These are phyloP conservation scores for Serendipita sp. DNA, from an alignment of 768 basidiomycete genomes.

Conservation along the genomic window DNA sequence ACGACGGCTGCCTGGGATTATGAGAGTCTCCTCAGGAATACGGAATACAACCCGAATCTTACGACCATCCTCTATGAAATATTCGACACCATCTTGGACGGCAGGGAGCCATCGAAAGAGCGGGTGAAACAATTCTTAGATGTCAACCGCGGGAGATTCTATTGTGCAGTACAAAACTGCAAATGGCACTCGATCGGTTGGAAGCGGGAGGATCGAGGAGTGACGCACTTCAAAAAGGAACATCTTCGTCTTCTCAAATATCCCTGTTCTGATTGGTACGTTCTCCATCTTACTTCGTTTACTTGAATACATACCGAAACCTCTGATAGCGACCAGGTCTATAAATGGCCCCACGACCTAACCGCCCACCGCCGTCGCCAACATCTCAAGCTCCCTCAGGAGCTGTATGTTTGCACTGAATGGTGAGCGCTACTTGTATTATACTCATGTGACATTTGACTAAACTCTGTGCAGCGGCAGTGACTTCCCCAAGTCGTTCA, in stretches of 20 bases:
- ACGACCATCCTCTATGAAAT: not conserved
- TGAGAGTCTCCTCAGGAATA: not conserved
- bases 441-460: too few relatives aligned
- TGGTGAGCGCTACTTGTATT: not conserved
- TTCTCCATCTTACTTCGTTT: not conserved
- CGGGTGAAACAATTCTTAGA: not conserved
- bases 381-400: not conserved
- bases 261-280: not conserved
- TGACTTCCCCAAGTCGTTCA: not conserved
- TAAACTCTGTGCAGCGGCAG: not conserved
- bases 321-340: not conserved
- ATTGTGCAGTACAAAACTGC: not conserved
- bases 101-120: not conserved
- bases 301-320: too few relatives aligned
- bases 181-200: not conserved
- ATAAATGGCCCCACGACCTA: slow-evolving; percentile 4
- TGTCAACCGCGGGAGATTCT: not conserved
- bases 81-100: not conserved
- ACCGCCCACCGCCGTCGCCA: not conserved
- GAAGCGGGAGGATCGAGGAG: not conserved
- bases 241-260: not conserved
- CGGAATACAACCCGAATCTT: not conserved
- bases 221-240: not conserved
- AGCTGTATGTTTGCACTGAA: not conserved
- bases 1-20: not conserved